These are phyloP conservation scores for Volvariella volvacea DNA, from an alignment of 1,284 basidiomycete species.

Conservation along the genomic window DNA sequence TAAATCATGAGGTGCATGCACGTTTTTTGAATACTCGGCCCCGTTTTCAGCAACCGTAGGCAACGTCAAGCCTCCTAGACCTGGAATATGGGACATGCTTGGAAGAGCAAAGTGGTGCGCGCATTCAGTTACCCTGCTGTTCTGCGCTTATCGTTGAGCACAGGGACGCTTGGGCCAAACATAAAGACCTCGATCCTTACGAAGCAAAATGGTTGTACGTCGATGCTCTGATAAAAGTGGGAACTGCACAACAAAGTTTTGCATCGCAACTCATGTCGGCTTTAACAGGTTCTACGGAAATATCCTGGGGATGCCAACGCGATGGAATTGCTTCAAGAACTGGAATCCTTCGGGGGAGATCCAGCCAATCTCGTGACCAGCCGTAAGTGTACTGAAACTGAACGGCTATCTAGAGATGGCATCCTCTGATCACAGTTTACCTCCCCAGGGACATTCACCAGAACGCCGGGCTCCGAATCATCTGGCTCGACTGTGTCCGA, in stretches of 20 bases:
- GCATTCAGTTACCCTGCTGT: constrained; percentile 11
- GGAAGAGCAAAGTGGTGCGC: constrained; percentile 93
- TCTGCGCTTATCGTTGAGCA: constrained; percentile 18
- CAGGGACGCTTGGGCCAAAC: constrained; percentile 95
- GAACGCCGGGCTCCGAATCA: constrained; percentile 49
- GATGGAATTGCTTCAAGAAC: constrained; percentile 69
- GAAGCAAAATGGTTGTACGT: constrained; percentile 92
- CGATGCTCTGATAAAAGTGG: constrained; percentile 79
- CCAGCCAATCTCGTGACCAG: constrained; percentile 65
- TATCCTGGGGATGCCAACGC: constrained; percentile 81
- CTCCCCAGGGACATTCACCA: constrained; percentile 35
- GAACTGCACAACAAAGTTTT: constrained; percentile 1
- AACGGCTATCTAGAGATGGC: too few relatives aligned
- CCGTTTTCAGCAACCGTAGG: constrained; percentile 74
- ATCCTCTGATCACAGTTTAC: constrained; percentile 8
- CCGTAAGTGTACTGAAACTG: constrained; percentile 44
- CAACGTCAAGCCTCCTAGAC: constrained; percentile 74
- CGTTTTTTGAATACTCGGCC: constrained; percentile 11
- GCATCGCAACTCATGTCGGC: background rate
- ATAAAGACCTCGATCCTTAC: constrained; percentile 70
- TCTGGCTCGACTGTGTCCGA: constrained; percentile 54
- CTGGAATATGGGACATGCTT: constrained; percentile 90
- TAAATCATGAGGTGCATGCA: constrained; percentile 1
- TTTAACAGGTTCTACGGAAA: constrained; percentile 64
- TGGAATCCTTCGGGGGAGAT: constrained; percentile 75